Base-by-base conservation (phyloP, 257 asterid genomes). In the Ajuga chamaepitys region DNA sequence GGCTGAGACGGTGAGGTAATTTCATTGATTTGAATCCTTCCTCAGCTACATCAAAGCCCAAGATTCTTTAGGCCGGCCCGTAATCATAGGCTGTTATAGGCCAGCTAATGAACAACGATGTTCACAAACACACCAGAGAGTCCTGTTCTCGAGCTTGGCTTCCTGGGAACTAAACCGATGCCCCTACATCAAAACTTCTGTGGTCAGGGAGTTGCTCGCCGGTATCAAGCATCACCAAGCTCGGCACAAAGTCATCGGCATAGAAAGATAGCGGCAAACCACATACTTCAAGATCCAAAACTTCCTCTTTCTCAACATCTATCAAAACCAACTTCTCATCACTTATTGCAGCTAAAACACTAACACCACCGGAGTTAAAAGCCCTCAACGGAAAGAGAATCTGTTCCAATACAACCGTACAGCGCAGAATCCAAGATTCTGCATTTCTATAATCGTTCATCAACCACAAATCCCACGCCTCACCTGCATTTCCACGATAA, bases 81-180 rank as follows among this genome's bases (percentile, higher is more conserved):
- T 62, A 11, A n/a, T n/a, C n/a, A n/a, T n/a, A n/a, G n/a, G n/a
- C n/a, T 4, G 37, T 28, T 68, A 47, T 77, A 68, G 0, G 80
- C 80, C 74, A 80, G 41, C 85, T 82, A 80, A 65, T 76, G 80
- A 40, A 80, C 76, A 70, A 44, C 52, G 56, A 73, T 74, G 51
- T 76, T 64, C 32, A 80, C 78, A 68, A 74, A 55, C 45, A 74
- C 80, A 63, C 64, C 67, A 25, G n/a, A n/a, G n/a, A n/a, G n/a
- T n/a, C n/a, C n/a, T n/a, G n/a, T n/a, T n/a, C n/a, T n/a, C n/a
- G n/a, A n/a, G n/a, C n/a, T n/a, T n/a, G n/a, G n/a, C n/a, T n/a
- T n/a, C n/a, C n/a, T n/a, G n/a, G n/a, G n/a, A n/a, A n/a, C n/a
- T n/a, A n/a, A n/a, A n/a, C n/a, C n/a, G n/a, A n/a, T n/a, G n/a